Evolutionary conservation across 73 alveolate species (phyloP).

Genomic region (Symbiodinium natans): DNA sequence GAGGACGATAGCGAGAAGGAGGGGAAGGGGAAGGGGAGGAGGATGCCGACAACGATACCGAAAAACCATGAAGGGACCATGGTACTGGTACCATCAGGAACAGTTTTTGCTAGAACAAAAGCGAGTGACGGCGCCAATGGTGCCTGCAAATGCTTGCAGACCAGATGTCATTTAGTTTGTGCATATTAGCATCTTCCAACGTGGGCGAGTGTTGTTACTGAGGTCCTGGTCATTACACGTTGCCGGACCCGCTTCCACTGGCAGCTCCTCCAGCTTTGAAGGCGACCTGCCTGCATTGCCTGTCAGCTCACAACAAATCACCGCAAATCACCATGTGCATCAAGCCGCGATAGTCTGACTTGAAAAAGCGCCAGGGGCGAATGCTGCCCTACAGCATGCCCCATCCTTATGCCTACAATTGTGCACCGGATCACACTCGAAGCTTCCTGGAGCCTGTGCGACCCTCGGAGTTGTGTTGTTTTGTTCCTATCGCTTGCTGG

Average conservation of each 20-base stretch:
- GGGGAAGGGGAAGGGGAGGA: too few species aligned
- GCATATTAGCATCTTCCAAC: too few species aligned
- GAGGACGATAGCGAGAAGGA: too few species aligned
- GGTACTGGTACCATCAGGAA: too few species aligned
- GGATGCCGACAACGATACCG: too few species aligned
- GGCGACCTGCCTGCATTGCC: neutral
- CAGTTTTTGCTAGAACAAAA: too few species aligned
- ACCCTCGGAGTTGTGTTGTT: neutral
- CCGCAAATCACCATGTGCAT: too few species aligned
- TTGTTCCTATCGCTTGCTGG: neutral
- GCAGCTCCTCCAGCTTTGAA: conserved; percentile 72
- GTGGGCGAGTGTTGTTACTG: neutral
- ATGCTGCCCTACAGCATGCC: conserved; percentile 89
- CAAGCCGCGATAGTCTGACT: too few species aligned
- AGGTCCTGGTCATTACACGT: conserved; percentile 88
- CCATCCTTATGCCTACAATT: conserved; percentile 89
- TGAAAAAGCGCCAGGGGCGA: conserved; percentile 64
- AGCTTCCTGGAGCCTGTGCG: conserved; percentile 78
- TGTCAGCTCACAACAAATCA: neutral
- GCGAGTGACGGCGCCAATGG: too few species aligned
- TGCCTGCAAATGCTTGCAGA: too few species aligned
- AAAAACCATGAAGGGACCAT: too few species aligned
- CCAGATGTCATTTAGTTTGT: too few species aligned
- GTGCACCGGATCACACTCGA: conserved; percentile 88
- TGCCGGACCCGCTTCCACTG: conserved; percentile 83